phyloP scores from a whole-genome alignment of 768 basidiomycete species.

The Trametes punicea region DNA sequence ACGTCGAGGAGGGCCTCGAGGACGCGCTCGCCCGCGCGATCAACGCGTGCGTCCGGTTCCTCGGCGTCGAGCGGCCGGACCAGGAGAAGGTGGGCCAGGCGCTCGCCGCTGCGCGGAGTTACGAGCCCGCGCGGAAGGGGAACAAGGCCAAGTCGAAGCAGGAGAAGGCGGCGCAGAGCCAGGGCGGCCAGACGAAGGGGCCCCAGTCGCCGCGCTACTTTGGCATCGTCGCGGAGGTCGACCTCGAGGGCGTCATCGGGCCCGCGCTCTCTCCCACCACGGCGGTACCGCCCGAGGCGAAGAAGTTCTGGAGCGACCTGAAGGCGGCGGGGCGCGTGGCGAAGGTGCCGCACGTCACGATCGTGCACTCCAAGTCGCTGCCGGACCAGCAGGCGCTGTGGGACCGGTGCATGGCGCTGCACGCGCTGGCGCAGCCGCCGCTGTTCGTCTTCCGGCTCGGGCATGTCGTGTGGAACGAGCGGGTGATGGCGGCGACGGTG shows the following conservation, averaged over 20 bases:
- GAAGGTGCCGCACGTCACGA: constrained; percentile 75
- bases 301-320: constrained; percentile 48
- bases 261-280: constrained; percentile 36
- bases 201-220: constrained; percentile 59
- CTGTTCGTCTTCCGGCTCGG: constrained; percentile 60
- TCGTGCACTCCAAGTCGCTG: constrained; percentile 67
- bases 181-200: not conserved
- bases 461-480: constrained; percentile 67
- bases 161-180: constrained; percentile 33
- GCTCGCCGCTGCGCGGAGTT: constrained; percentile 39
- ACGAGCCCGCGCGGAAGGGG: constrained; percentile 38
- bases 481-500: constrained; percentile 79
- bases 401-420: constrained; percentile 48
- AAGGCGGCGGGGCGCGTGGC: constrained; percentile 46
- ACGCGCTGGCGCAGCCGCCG: constrained; percentile 39
- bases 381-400: constrained; percentile 39
- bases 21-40: constrained; percentile 56
- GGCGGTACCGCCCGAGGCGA: constrained; percentile 31
- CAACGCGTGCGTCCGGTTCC: constrained; percentile 49
- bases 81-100: constrained; percentile 55
- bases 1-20: constrained; percentile 52
- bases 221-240: constrained; percentile 71
- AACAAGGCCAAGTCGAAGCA: constrained; percentile 29
- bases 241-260: constrained; percentile 50
- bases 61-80: constrained; percentile 52